These are phyloP conservation scores for Inosperma sp. DNA, from an alignment of 768 basidiomycete genomes.

Conservation along the genomic window DNA sequence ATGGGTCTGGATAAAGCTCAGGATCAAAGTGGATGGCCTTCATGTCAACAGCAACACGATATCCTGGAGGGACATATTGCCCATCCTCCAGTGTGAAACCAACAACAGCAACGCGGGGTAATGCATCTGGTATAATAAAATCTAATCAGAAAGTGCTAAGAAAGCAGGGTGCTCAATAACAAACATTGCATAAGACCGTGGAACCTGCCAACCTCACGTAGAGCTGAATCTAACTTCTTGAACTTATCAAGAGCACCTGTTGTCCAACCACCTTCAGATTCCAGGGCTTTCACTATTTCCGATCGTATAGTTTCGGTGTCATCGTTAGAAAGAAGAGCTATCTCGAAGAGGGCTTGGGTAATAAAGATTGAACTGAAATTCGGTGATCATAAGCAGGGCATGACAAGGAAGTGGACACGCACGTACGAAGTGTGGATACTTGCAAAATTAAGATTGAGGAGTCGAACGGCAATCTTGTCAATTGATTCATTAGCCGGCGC, in stretches of 20 bases:
- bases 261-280: constrained; percentile 35
- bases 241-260: constrained; percentile 31
- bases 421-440: constrained; percentile 36
- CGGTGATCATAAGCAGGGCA: neutral
- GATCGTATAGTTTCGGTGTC: constrained; percentile 30
- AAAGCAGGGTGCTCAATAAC: neutral
- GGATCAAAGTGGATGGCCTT: constrained; percentile 33
- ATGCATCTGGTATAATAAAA: constrained; percentile 26
- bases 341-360: constrained; percentile 33
- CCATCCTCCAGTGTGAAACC: constrained; percentile 31
- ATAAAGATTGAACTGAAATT: constrained; percentile 36
- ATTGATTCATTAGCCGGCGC: constrained; percentile 29
- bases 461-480: constrained; percentile 31
- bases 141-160: neutral
- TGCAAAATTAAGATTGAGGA: constrained; percentile 39
- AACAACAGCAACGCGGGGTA: constrained; percentile 27
- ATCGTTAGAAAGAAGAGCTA: constrained; percentile 26
- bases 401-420: neutral
- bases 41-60: too few relatives aligned
- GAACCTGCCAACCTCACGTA: constrained; percentile 33
- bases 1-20: constrained; percentile 31
- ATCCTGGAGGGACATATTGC: constrained; percentile 22
- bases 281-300: constrained; percentile 31
- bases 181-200: constrained; percentile 35
- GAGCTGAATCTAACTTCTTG: constrained; percentile 33